Percentiles rank a stretch among this genome's conserved stretches.
These are phyloP conservation scores for Coniophora puteana DNA, from an alignment of 1,284 basidiomycete genomes.

Conservation along the genomic window DNA sequence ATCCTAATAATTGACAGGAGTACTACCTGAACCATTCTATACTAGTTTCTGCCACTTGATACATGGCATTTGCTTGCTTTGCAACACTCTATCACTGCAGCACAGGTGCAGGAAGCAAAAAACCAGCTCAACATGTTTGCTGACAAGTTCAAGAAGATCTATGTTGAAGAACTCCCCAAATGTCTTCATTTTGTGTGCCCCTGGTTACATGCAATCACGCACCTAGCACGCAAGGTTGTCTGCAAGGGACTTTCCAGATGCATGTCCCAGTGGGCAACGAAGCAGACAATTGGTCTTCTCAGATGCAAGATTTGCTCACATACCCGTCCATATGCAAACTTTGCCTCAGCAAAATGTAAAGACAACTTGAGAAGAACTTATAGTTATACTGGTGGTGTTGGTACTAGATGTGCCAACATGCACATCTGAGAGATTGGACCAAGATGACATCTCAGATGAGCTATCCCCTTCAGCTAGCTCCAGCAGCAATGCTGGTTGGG, in stretches of 20 bases:
- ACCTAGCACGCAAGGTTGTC: constrained; percentile 15
- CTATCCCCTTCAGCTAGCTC: too few relatives aligned
- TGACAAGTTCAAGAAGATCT: constrained; percentile 1
- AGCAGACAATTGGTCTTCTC: not conserved
- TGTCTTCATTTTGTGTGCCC: constrained; percentile 2
- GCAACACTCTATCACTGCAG: constrained; percentile 1
- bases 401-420: too few relatives aligned
- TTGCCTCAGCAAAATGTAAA: too few relatives aligned
- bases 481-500: too few relatives aligned
- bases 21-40: constrained; percentile 24
- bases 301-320: constrained; percentile 1
- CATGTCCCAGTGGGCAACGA: constrained; percentile 6
- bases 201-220: constrained; percentile 2
- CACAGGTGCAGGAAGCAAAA: constrained; percentile 3
- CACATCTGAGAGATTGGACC: too few relatives aligned
- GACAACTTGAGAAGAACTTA: too few relatives aligned
- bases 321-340: constrained; percentile 1
- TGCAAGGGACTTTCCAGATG: constrained; percentile 21
- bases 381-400: too few relatives aligned
- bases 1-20: too few relatives aligned
- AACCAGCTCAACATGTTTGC: not conserved
- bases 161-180: not conserved
- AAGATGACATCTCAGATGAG: too few relatives aligned
- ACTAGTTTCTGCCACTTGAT: constrained; percentile 2
- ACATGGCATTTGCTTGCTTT: constrained; percentile 1